phyloP scores from a whole-genome alignment of 306 rosid species.

The Gillenia trifoliata region DNA sequence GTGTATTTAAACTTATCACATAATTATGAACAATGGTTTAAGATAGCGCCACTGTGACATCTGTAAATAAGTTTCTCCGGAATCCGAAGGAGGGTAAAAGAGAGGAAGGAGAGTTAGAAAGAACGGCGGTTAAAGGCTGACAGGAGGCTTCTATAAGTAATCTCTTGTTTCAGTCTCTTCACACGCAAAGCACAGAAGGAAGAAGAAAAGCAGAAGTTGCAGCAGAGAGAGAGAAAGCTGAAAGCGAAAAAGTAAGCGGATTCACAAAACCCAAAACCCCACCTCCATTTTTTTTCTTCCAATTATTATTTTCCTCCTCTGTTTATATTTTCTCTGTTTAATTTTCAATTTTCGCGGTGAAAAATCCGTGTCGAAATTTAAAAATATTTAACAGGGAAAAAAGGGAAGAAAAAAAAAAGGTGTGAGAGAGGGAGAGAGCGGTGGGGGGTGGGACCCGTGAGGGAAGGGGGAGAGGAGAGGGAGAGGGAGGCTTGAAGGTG shows the following conservation, averaged over 20 bases:
- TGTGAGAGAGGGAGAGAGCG: slow-evolving; percentile 7
- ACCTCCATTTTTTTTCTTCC: not conserved
- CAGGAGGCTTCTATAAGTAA: not conserved
- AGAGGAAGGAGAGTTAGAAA: not conserved
- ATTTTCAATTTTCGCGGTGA: not conserved
- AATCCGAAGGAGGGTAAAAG: not conserved
- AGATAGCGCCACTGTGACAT: not conserved
- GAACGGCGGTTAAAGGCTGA: slow-evolving; percentile 10
- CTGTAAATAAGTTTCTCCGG: too few species aligned
- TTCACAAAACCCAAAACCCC: not conserved
- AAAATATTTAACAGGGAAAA: not conserved
- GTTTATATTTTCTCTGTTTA: not conserved
- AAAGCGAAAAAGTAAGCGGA: not conserved
- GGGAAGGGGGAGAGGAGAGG: slow-evolving; percentile 32
- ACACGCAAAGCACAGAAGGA: not conserved
- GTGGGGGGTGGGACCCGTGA: slow-evolving; percentile 47
- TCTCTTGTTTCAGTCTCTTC: not conserved
- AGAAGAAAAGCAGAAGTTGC: slow-evolving; percentile 3
- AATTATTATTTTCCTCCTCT: not conserved
- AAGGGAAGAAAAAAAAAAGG: not conserved
- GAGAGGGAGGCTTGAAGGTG: slow-evolving; percentile 47
- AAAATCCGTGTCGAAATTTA: not conserved
- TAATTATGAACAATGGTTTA: fast-evolving
- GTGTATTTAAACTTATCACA: fast-evolving
- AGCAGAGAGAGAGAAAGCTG: not conserved